Base-by-base conservation (phyloP, 176 grass and related monocot species). In the Tillandsia leiboldiana region DNA sequence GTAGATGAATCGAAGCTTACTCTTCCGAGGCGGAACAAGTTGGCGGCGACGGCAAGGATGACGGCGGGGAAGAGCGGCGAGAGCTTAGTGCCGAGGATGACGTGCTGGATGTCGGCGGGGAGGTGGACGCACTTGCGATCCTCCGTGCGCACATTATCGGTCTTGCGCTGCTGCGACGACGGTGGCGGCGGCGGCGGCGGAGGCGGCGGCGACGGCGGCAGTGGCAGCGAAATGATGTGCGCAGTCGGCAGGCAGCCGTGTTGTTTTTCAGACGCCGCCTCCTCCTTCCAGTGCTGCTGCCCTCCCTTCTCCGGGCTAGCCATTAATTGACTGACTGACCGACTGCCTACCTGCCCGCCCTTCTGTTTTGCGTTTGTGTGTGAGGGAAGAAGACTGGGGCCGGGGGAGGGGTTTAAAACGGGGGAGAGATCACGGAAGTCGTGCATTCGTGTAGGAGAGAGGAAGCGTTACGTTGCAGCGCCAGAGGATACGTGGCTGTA, bases 51-150 rank as follows among this genome's bases (percentile, higher is more conserved):
- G 65, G 87, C 83, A 51, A 91, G 77, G 58, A 82, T 70, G 22
- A 83, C 80, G 72, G 80, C 80, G 27, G 54, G 27, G 73, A 86
- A 91, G 70, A 91, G 87, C 53, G 83, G 87, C 75, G 68, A 90
- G 24, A 90, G 66, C 70, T 77, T 86, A 27, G 83, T 83, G 24
- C 83, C 83, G 3, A 86, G 74, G 51, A 91, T 69, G 47, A 91
- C 80, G 67, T 83, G 80, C 47, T 65, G 73, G 63, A 86, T 26
- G 64, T 91, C 72, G 53, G 83, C 70, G 48, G 73, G 63, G 10
- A 72, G 26, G 9, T 3, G 3, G 7, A 26, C 9, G 51, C 51
- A 53, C 14, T 42, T 42, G 33, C 33, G 33, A 42, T 42, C 33
- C 33, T 42, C 33, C 33, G 3, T 6, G 5, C 8, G 51, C 6